Evolutionary conservation across 176 grass and related monocot genomes (phyloP).

Genomic region (Thinopyrum elongatum): DNA sequence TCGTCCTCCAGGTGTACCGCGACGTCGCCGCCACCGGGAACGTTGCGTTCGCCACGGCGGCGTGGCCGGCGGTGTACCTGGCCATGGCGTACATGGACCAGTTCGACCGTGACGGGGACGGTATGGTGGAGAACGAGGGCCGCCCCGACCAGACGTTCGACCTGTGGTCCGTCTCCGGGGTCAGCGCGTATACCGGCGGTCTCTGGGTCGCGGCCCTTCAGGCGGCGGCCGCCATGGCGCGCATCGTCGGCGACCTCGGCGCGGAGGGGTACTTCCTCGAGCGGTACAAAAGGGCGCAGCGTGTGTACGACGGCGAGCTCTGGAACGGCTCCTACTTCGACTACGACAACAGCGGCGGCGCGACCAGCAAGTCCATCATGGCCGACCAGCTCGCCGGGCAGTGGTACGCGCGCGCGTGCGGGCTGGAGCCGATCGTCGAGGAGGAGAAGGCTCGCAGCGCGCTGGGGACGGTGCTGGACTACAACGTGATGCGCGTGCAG

Average conservation of each 20-base stretch:
- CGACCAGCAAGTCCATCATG: conserved; percentile 54
- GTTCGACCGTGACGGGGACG: conserved; percentile 66
- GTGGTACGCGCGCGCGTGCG: conserved; percentile 57
- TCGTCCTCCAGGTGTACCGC: conserved; percentile 60
- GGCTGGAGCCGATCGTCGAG: conserved; percentile 56
- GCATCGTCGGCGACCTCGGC: conserved; percentile 45
- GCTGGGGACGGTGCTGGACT: conserved; percentile 50
- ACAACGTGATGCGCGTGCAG: conserved; percentile 59
- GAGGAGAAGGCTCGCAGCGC: conserved; percentile 49
- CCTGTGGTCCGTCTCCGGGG: conserved; percentile 59
- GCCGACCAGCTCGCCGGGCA: conserved; percentile 68
- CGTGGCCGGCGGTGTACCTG: conserved; percentile 67
- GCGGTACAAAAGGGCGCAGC: conserved; percentile 49
- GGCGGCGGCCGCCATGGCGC: conserved; percentile 67
- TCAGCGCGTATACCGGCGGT: conserved; percentile 63
- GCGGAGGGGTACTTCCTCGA: conserved; percentile 57
- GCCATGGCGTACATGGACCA: conserved; percentile 79
- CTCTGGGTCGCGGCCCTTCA: conserved; percentile 70
- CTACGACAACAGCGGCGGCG: conserved; percentile 27
- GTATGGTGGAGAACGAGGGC: conserved; percentile 76
- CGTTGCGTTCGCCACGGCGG: conserved; percentile 46
- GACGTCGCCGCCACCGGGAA: conserved; percentile 49
- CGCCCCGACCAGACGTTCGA: conserved; percentile 68
- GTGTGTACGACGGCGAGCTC: conserved; percentile 14
- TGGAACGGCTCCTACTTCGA: conserved; percentile 42